A percentile compares a stretch with the other conserved stretches of the same genome.
Evolutionary conservation across 78 protist genomes (phyloP).

Genomic region (Paratrimastix pyriformis): DNA sequence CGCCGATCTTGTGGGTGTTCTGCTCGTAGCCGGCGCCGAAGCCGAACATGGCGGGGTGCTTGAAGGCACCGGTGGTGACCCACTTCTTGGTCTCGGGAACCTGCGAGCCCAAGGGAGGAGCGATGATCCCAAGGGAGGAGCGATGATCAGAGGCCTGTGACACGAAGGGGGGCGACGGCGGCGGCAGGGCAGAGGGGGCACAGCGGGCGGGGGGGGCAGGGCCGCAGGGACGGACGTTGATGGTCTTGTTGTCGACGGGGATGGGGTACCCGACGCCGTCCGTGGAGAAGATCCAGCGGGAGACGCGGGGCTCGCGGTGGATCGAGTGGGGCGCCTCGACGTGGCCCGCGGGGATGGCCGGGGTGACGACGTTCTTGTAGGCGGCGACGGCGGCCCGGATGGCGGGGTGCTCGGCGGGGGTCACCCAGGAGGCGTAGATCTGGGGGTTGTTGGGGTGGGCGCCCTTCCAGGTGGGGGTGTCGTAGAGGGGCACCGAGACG

Average conservation of each 20-base stretch:
- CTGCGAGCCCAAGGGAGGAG: too few relatives aligned
- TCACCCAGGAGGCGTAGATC: slow-evolving; percentile 39
- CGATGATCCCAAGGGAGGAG: too few relatives aligned
- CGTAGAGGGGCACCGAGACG: slow-evolving; percentile 34
- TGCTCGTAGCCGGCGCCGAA: slow-evolving; percentile 35
- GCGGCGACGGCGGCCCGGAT: slow-evolving; percentile 33
- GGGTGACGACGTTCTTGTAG: slow-evolving; percentile 34
- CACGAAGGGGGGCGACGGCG: too few relatives aligned
- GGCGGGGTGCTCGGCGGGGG: slow-evolving; percentile 39
- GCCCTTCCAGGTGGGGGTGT: slow-evolving; percentile 31
- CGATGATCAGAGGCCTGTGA: too few relatives aligned
- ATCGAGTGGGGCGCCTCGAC: slow-evolving; percentile 4
- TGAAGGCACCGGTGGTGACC: slow-evolving; percentile 13
- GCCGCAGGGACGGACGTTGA: not conserved
- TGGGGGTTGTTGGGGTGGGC: slow-evolving; percentile 32
- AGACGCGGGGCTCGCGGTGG: slow-evolving; percentile 35
- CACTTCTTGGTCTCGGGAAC: slow-evolving; percentile 25
- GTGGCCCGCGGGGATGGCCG: slow-evolving; percentile 20
- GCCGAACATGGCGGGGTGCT: slow-evolving; percentile 36
- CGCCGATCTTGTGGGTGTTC: slow-evolving; percentile 26
- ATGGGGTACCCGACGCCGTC: slow-evolving; percentile 45
- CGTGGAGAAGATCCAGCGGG: slow-evolving; percentile 43
- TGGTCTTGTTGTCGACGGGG: not conserved
- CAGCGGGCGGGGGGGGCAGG: too few relatives aligned
- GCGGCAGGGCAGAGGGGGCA: too few relatives aligned